Percentiles rank a stretch among this genome's conserved stretches.
Conservation (phyloP, 2,329 filamentous ascomycete species). For the Ilyonectria destructans region DNA sequence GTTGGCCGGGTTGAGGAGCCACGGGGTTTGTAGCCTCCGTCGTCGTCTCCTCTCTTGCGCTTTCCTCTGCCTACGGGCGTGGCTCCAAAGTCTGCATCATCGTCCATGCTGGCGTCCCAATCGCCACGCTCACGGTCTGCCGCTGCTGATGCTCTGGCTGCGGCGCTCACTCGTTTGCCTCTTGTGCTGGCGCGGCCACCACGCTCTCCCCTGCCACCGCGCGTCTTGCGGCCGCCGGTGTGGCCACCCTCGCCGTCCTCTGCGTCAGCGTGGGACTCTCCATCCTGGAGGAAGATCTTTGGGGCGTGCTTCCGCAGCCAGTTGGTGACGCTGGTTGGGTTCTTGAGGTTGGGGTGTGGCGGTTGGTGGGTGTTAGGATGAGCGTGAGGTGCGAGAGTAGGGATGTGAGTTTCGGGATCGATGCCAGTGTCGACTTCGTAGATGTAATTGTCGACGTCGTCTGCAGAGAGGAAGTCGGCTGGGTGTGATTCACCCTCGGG, state of each 20-base stretch:
- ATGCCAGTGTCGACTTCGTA: slow-evolving; percentile 73
- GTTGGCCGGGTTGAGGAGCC: slow-evolving; percentile 67
- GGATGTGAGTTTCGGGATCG: slow-evolving; percentile 61
- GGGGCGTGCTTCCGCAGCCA: slow-evolving; percentile 92
- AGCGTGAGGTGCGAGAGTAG: slow-evolving; percentile 68
- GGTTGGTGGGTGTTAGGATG: slow-evolving; percentile 56
- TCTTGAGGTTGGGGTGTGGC: slow-evolving; percentile 66
- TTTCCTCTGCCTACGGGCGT: slow-evolving; percentile 58
- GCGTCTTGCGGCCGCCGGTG: slow-evolving; percentile 55
- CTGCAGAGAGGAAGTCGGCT: slow-evolving; percentile 77
- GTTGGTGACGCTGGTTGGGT: slow-evolving; percentile 94
- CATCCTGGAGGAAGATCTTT: slow-evolving; percentile 87
- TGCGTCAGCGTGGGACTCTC: slow-evolving; percentile 60
- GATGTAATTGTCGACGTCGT: slow-evolving; percentile 83
- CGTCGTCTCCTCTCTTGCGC: slow-evolving; percentile 74
- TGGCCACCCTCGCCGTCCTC: slow-evolving; percentile 54
- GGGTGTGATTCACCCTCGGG: slow-evolving; percentile 70
- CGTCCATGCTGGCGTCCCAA: slow-evolving; percentile 59
- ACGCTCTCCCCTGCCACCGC: slow-evolving; percentile 53
- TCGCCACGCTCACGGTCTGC: slow-evolving; percentile 47
- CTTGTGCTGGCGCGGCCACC: slow-evolving; percentile 60
- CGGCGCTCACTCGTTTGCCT: slow-evolving; percentile 54
- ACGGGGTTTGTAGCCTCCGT: slow-evolving; percentile 73
- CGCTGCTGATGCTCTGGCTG: slow-evolving; percentile 42
- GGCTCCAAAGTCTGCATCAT: slow-evolving; percentile 53